Evolutionary conservation across 208 protist species (phyloP), one percentile per base, ranked within the genome.

Genomic region (Acanthamoeba sp.): DNA sequence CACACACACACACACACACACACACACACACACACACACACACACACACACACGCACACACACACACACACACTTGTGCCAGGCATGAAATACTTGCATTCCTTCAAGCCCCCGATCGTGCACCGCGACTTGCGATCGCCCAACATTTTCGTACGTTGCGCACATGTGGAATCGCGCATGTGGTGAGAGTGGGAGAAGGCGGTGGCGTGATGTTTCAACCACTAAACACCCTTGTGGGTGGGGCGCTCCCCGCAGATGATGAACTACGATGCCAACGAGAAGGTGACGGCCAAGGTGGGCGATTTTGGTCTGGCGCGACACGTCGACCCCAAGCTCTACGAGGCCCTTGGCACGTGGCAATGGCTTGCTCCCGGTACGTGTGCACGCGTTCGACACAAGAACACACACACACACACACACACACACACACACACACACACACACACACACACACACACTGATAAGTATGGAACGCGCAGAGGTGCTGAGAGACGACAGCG

Each of bases 311-410:
- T 89, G 27, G 82, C 82, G 32, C 82, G 82, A 48, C 82, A 89
- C 32, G 82, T 89, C n/a, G 82, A 89, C 55, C 82, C 82, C 38
- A 89, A 89, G 32, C 82, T 89, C 29, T 64, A 89, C 50, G 82
- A 89, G 55, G 82, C 50, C n/a, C 82, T 89, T 27, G 82, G 50
- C 82, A 89, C 82, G 18, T 89, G 82, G 82, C 82, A 89, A n/a
- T 96, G 95, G 95, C 94, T 96, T 78, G 95, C 95, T 9, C 95
- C 95, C 5, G 95, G 94, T 73, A 89, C 84, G 1, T 62, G 80
- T 50, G 93, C 27, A 73, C 48, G 9, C 89, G 87, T 55, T 66
- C 87, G 27, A 12, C 45, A 50, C 45, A 50, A 3, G 45, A 3
- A 10, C 92, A 93, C 64, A 78, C 92, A 66, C 29, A 66, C 3